Percentiles rank a stretch among this genome's conserved stretches.
Conservation (phyloP, 1,139 yeast species). For the Taphrina pruni region DNA sequence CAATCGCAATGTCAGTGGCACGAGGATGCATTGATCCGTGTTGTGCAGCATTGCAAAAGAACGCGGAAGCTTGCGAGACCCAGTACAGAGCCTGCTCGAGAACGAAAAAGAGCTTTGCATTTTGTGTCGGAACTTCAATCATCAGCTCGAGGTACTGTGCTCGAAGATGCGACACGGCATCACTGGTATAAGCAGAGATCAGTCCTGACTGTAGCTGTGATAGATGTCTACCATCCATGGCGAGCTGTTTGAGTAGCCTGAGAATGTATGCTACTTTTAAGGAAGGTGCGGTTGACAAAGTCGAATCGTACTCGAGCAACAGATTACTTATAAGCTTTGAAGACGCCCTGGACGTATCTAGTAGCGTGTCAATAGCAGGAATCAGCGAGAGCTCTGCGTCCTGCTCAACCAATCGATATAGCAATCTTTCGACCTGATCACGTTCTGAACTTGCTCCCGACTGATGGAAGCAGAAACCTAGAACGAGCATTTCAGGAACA, state of each 20-base stretch:
- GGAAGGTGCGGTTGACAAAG: neutral
- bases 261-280: neutral
- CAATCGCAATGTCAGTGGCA: neutral
- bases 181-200: neutral
- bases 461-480: neutral
- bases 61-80: neutral
- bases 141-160: constrained; percentile 3
- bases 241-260: constrained; percentile 9
- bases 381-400: neutral
- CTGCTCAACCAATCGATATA: constrained; percentile 3
- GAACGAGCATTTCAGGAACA: neutral
- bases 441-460: neutral
- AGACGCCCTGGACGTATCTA: neutral
- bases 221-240: constrained; percentile 3
- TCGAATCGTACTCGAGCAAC: neutral
- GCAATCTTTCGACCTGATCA: constrained; percentile 10
- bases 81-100: neutral
- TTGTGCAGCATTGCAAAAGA: neutral
- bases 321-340: neutral
- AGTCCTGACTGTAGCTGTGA: neutral
- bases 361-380: neutral
- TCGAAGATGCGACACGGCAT: neutral
- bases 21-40: neutral
- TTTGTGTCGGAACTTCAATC: neutral
- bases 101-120: neutral